Evolutionary conservation across 2,329 filamentous ascomycete species (phyloP).

Genomic region (Polychaeton citri): DNA sequence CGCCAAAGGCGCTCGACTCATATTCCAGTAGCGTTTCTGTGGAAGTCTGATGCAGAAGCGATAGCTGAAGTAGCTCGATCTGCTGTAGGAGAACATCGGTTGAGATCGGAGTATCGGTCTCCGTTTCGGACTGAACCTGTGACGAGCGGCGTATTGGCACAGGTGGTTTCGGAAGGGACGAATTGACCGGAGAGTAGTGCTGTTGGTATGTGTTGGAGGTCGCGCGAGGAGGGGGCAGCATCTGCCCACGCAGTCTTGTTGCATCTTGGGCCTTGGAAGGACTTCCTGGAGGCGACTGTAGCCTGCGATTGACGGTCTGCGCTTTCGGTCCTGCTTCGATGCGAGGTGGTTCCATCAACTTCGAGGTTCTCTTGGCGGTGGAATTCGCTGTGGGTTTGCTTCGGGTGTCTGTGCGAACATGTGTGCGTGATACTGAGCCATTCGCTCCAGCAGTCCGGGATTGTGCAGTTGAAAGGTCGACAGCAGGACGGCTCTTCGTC

Average conservation of each 20-base stretch:
- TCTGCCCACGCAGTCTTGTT: conserved; percentile 16
- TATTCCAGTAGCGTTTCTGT: conserved; percentile 34
- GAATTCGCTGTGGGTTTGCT: no score
- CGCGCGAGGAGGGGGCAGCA: conserved; percentile 30
- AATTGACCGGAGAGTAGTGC: conserved; percentile 53
- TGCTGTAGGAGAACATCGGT: conserved; percentile 28
- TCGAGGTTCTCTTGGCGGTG: no score
- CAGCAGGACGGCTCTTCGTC: no score
- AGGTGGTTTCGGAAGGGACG: conserved; percentile 47
- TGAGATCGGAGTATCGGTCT: conserved; percentile 25
- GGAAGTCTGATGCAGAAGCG: conserved; percentile 48
- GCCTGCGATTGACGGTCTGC: no score
- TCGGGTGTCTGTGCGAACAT: no score
- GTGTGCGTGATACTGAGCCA: no score
- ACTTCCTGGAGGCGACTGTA: not conserved
- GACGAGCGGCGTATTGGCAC: conserved; percentile 42
- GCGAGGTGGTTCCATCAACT: no score
- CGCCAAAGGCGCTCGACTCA: conserved; percentile 40
- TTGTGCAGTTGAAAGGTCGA: no score
- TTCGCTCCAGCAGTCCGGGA: no score
- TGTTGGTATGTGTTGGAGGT: conserved; percentile 52
- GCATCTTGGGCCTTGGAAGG: not conserved
- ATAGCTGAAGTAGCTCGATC: conserved; percentile 52
- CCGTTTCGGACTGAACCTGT: conserved; percentile 43
- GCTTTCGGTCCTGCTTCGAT: no score